Evolutionary conservation across 2,329 filamentous ascomycete genomes (phyloP).

Genomic region (Xylariomycetidae sp.): DNA sequence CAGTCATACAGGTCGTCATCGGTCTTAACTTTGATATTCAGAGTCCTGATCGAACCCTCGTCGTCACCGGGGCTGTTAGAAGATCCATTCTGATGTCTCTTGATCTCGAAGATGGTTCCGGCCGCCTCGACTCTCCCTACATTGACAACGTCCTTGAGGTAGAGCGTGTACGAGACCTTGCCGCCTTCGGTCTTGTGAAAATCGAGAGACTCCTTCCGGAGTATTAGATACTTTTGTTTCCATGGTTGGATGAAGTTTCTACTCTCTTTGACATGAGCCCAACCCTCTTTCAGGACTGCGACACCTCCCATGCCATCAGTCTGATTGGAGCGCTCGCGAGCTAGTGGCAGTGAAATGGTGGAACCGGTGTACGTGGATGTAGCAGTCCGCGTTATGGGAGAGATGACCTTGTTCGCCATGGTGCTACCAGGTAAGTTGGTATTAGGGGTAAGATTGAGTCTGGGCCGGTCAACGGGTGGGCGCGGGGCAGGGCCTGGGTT

Average conservation of each 20-base stretch:
- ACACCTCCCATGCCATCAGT: conserved; percentile 63
- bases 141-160: conserved; percentile 80
- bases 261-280: conserved; percentile 86
- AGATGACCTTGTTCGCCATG: conserved; percentile 75
- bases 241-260: conserved; percentile 76
- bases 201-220: conserved; percentile 89
- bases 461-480: conserved; percentile 78
- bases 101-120: conserved; percentile 91
- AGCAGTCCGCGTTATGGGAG: conserved; percentile 61
- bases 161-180: conserved; percentile 81
- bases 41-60: conserved; percentile 74
- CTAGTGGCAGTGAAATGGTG: conserved; percentile 67
- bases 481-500: conserved; percentile 93
- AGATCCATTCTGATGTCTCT: conserved; percentile 63
- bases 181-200: conserved; percentile 89
- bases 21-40: conserved; percentile 89
- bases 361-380: conserved; percentile 67
- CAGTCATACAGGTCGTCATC: conserved; percentile 98
- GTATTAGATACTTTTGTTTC: conserved; percentile 88
- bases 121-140: conserved; percentile 89
- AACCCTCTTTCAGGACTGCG: conserved; percentile 74
- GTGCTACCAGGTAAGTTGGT: conserved; percentile 69
- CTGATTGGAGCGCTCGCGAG: conserved; percentile 54
- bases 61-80: conserved; percentile 71
- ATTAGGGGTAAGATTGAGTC: conserved; percentile 74